Conservation (phyloP, 441 rosid species). For the Aquilaria agallochum region DNA sequence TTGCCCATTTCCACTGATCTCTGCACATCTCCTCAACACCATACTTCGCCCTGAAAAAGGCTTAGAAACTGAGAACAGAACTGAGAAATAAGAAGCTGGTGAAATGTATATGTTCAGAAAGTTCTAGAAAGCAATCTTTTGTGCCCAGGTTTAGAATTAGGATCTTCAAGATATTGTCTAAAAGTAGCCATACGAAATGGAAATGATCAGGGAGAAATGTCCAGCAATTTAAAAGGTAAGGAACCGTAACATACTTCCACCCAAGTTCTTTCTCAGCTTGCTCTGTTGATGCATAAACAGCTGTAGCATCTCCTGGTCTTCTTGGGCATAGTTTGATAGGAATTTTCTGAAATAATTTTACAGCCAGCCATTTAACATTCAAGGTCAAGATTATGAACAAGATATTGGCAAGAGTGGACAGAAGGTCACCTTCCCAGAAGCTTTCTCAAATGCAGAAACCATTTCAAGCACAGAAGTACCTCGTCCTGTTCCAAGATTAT, state of each 20-base stretch:
- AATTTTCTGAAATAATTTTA: slow-evolving; percentile 55
- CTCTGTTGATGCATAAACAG: slow-evolving; percentile 74
- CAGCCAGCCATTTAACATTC: background rate
- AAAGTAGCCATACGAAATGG: background rate
- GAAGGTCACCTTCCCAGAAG: slow-evolving; percentile 66
- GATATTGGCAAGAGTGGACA: background rate
- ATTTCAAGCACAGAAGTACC: slow-evolving; percentile 74
- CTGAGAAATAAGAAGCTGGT: too few relatives aligned
- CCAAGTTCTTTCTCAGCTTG: slow-evolving; percentile 84
- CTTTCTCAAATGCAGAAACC: slow-evolving; percentile 80
- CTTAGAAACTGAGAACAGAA: background rate
- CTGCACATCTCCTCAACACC: slow-evolving; percentile 71
- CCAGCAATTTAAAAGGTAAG: background rate
- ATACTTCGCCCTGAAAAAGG: slow-evolving; percentile 55
- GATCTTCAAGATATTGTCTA: background rate
- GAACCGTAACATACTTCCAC: slow-evolving; percentile 55
- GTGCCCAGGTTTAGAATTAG: background rate
- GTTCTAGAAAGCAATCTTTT: too few relatives aligned
- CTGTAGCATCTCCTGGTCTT: slow-evolving; percentile 93
- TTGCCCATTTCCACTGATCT: slow-evolving; percentile 80
- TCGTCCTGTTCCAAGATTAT: slow-evolving; percentile 62
- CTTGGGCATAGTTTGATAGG: slow-evolving; percentile 78
- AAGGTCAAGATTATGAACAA: background rate
- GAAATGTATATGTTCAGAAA: too few relatives aligned
- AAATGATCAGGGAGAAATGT: too few relatives aligned